phyloP scores from a whole-genome alignment of 345 rosid species.

The Atalantia buxifolia region DNA sequence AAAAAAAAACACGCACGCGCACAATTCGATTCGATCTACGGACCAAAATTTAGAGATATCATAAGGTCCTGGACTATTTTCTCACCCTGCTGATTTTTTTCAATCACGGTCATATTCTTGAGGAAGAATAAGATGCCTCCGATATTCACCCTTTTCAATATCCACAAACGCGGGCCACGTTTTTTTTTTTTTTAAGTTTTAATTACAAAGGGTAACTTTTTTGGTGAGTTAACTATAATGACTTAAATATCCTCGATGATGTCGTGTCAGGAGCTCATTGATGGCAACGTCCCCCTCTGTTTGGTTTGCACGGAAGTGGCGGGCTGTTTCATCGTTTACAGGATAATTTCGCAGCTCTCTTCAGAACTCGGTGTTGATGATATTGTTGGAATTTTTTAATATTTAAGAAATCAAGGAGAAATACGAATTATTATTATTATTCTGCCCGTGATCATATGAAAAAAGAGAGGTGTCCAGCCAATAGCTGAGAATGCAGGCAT shows the following conservation, averaged over 20 bases:
- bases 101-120: background rate
- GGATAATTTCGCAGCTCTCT: too few species aligned
- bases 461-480: background rate
- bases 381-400: background rate
- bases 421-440: too few species aligned
- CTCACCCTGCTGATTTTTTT: background rate
- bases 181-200: background rate
- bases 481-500: background rate
- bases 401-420: background rate
- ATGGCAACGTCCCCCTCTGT: too few species aligned
- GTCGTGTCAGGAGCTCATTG: background rate
- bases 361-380: too few species aligned
- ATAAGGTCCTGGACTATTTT: background rate
- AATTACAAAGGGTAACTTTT: background rate
- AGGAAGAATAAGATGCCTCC: too few species aligned
- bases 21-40: constrained; percentile 16
- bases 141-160: background rate
- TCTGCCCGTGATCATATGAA: background rate
- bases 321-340: background rate
- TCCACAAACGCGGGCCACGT: background rate
- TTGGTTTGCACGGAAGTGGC: background rate
- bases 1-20: too few species aligned
- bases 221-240: background rate
- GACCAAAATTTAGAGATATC: background rate
- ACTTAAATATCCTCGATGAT: background rate